Evolutionary conservation across 129 eudicot species (phyloP).

Genomic region (carrot (Daucus carota)): DNA sequence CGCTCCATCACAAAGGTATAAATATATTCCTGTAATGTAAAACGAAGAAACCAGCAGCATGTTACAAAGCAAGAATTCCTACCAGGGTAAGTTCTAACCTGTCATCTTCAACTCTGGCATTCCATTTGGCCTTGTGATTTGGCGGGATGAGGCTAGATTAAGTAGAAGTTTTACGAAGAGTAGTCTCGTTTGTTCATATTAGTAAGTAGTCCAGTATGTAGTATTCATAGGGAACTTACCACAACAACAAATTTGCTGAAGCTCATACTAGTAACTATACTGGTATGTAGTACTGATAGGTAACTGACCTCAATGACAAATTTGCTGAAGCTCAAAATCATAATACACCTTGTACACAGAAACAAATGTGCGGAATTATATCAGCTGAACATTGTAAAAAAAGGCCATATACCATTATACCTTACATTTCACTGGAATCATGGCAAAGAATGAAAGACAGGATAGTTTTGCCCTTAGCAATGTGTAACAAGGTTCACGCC

Average conservation of each 20-base stretch:
- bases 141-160: background rate
- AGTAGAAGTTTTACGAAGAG: background rate
- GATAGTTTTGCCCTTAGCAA: background rate
- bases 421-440: background rate
- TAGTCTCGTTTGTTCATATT: background rate
- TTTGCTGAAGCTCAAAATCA: background rate
- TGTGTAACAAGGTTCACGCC: background rate
- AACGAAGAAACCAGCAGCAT: background rate
- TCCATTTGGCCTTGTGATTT: background rate
- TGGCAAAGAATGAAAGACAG: background rate
- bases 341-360: background rate
- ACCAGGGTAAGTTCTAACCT: background rate
- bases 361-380: background rate
- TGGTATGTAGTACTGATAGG: background rate
- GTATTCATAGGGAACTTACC: background rate
- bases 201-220: background rate
- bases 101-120: background rate
- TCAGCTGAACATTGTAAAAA: background rate
- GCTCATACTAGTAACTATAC: background rate
- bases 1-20: background rate
- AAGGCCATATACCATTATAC: background rate
- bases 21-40: background rate
- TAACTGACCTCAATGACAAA: background rate
- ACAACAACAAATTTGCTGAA: background rate
- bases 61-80: background rate